Percentiles rank a stretch among this genome's conserved stretches.
These are phyloP conservation scores for Hypoxylon subgilvum DNA, from an alignment of 495 filamentous ascomycete genomes.

Conservation along the genomic window DNA sequence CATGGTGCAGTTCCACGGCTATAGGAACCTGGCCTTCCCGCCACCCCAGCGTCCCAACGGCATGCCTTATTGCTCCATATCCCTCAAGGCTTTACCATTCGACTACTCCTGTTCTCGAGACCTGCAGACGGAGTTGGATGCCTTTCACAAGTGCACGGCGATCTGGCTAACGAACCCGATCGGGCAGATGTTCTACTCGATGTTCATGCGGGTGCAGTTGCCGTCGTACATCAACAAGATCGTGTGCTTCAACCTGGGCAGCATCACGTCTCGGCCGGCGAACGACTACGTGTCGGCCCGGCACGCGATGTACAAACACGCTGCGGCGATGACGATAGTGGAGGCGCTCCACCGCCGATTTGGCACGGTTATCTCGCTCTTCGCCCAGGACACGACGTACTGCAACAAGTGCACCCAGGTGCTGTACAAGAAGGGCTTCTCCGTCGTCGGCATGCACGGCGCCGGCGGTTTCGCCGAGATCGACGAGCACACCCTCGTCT, in stretches of 20 bases:
- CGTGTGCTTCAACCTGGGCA: conserved; percentile 31
- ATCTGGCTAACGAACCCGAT: conserved; percentile 7
- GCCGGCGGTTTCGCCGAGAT: conserved; percentile 20
- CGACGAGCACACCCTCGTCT: conserved; percentile 24
- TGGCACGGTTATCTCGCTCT: conserved; percentile 3
- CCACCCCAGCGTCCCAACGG: neutral
- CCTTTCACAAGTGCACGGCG: neutral
- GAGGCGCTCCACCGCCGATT: conserved; percentile 19
- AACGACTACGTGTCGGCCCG: neutral
- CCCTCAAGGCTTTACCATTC: conserved; percentile 1
- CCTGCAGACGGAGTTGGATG: neutral
- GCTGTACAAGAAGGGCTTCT: conserved; percentile 15
- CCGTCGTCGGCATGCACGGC: conserved; percentile 20
- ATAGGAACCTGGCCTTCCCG: conserved; percentile 16
- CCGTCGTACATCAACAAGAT: conserved; percentile 24
- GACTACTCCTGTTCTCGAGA: neutral
- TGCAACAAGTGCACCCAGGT: conserved; percentile 6
- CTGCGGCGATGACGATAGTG: conserved; percentile 2
- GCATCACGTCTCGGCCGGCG: conserved; percentile 1
- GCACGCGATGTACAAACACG: conserved; percentile 14
- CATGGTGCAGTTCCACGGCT: conserved; percentile 22
- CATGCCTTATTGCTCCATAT: conserved; percentile 15
- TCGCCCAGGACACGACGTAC: conserved; percentile 22
- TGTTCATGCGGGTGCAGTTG: conserved; percentile 22
- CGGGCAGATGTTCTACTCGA: conserved; percentile 14